phyloP scores from a whole-genome alignment of 1,284 basidiomycete genomes.

The Ceratobasidium sp. region DNA sequence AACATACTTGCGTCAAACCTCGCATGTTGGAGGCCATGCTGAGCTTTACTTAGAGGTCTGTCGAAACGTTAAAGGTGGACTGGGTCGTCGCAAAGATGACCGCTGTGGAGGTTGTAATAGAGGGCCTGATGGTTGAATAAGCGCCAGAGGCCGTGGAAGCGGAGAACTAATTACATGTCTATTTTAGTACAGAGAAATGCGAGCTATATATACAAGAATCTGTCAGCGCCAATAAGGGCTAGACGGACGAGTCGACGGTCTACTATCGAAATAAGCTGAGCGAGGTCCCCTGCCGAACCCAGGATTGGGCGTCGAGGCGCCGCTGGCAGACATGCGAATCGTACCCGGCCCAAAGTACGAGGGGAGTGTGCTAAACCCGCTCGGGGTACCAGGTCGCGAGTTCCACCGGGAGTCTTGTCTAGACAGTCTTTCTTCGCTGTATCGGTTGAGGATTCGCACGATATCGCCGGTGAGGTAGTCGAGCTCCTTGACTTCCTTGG shows the following conservation, averaged over 20 bases:
- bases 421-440: constrained; percentile 69
- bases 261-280: constrained; percentile 20
- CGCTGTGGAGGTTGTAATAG: background rate
- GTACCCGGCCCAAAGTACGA: constrained; percentile 22
- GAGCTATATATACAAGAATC: background rate
- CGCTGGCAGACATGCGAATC: constrained; percentile 22
- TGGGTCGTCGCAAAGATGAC: background rate
- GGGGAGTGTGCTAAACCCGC: constrained; percentile 10
- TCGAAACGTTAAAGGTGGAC: background rate
- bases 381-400: constrained; percentile 72
- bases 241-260: constrained; percentile 25
- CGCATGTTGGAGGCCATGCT: constrained; percentile 87
- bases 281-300: constrained; percentile 13
- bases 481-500: constrained; percentile 73
- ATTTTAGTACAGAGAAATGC: constrained; percentile 26
- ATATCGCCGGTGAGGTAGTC: constrained; percentile 75
- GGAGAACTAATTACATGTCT: constrained; percentile 20
- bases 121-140: background rate
- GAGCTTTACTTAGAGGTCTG: constrained; percentile 13
- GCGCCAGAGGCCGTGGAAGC: constrained; percentile 18
- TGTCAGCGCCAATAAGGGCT: constrained; percentile 26
- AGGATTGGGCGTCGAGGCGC: constrained; percentile 25
- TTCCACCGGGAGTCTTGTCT: constrained; percentile 62
- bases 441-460: constrained; percentile 71
- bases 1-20: constrained; percentile 81